Base-by-base conservation (phyloP, 2,329 filamentous ascomycete species). In the Hypoxylon sp. region DNA sequence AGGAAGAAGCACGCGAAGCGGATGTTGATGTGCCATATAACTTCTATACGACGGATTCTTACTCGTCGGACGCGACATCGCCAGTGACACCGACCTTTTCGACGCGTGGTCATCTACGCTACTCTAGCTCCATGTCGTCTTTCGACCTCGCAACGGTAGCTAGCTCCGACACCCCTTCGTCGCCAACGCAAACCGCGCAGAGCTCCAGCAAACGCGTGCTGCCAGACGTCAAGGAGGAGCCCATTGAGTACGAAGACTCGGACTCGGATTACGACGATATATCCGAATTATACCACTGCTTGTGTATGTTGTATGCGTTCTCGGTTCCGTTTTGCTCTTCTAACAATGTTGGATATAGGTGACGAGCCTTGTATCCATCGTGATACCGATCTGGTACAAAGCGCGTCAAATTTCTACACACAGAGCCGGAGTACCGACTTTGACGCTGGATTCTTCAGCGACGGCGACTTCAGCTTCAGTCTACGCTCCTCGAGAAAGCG, bases 171-270 rank as follows among this genome's bases (percentile, higher is more conserved):
- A 78, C 79, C 73, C 78, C 77, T 65, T 89, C 83, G 57, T 89
- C 83, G 62, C 89, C 84, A 61, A 84, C 79, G 52, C 82, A 81
- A 62, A 78, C 79, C 39, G 52, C 68, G 15, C 74, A 69, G 43
- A 86, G 88, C 68, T 80, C 86, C 0, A 82, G 84, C 71, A 92
- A 92, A 78, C 84, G 87, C 63, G 85, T 84, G 54, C 82, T 97
- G 65, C 91, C 92, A 15, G 91, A 95, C 72, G 91, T 97, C 19
- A 87, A 93, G 72, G 94, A 97, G 76, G 93, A 97, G 72, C 89
- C 91, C 1, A 79, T 88, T 43, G 91, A 94, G 75, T 85, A 85
- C 56, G 91, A 91, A 19, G 68, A 70, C 28, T 71, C 71, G 20
- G 68, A 70, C 30, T 75, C 83, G 49, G 76, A 84, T 26, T 81